Evolutionary conservation across 192 early-diverging fungal species (phyloP).

Genomic region (Mortierella alpina): DNA sequence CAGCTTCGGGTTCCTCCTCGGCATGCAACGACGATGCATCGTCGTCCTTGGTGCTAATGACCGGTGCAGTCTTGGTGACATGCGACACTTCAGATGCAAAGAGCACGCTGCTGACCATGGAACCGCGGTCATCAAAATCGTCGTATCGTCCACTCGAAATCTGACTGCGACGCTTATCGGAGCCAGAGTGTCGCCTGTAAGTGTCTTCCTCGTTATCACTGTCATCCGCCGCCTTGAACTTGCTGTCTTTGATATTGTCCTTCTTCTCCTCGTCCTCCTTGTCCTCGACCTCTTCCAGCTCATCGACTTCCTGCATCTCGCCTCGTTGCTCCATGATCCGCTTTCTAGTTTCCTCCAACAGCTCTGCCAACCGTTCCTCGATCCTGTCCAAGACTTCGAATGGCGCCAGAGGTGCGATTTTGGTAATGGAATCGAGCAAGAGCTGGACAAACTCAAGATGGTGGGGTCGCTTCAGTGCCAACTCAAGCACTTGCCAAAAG

Average conservation of each 20-base stretch:
- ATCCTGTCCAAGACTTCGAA: slow-evolving; percentile 47
- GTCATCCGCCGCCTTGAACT: slow-evolving; percentile 10
- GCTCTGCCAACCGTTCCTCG: slow-evolving; percentile 44
- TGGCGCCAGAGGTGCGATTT: slow-evolving; percentile 31
- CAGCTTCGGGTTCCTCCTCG: slow-evolving; percentile 16
- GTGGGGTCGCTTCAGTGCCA: slow-evolving; percentile 45
- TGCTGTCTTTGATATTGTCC: neutral
- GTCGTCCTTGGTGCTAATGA: slow-evolving; percentile 22
- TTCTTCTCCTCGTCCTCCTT: neutral
- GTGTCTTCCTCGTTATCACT: slow-evolving; percentile 11
- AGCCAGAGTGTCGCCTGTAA: slow-evolving; percentile 14
- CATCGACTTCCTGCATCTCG: slow-evolving; percentile 11
- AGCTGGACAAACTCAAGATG: slow-evolving; percentile 49
- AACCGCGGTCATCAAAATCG: slow-evolving; percentile 37
- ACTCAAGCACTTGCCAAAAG: slow-evolving; percentile 46
- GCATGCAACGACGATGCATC: slow-evolving; percentile 7
- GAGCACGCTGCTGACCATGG: slow-evolving; percentile 47
- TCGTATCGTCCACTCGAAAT: slow-evolving; percentile 25
- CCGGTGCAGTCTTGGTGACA: slow-evolving; percentile 15
- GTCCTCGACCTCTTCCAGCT: slow-evolving; percentile 3
- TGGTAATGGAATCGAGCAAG: slow-evolving; percentile 41
- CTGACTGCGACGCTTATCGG: slow-evolving; percentile 23
- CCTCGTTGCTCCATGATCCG: slow-evolving; percentile 48
- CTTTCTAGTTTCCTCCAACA: slow-evolving; percentile 47
- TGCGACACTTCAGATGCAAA: slow-evolving; percentile 28